Conservation (phyloP, 257 asterid species). For the Plantago ovata region DNA sequence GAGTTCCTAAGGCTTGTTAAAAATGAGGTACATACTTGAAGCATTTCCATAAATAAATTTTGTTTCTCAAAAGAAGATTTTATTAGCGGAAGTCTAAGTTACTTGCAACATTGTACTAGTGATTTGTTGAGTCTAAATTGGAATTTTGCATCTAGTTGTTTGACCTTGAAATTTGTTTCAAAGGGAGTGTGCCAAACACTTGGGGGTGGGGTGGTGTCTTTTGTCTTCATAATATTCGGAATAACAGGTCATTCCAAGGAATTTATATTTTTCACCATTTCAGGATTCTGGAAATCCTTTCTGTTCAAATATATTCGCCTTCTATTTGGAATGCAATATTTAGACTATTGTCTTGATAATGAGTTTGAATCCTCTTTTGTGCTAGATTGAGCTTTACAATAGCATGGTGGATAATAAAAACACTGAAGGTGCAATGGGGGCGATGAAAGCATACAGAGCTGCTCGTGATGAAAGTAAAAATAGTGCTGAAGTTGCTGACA, state of each 20-base stretch:
- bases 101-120: too few relatives aligned
- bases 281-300: not conserved
- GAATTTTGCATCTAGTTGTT: too few relatives aligned
- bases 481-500: slow-evolving; percentile 52
- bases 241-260: not conserved
- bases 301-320: not conserved
- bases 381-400: slow-evolving; percentile 78
- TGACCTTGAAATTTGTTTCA: too few relatives aligned
- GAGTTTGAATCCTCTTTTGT: too few relatives aligned
- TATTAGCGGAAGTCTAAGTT: not conserved
- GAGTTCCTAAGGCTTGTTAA: slow-evolving; percentile 92
- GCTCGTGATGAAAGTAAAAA: slow-evolving; percentile 75
- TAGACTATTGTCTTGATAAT: not conserved
- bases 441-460: slow-evolving; percentile 75
- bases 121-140: too few relatives aligned
- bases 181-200: too few relatives aligned
- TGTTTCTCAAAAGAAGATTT: not conserved
- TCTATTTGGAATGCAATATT: not conserved
- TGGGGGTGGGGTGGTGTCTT: too few relatives aligned
- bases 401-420: slow-evolving; percentile 84
- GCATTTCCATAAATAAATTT: slow-evolving; percentile 12
- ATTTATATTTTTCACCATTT: not conserved
- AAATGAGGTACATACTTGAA: slow-evolving; percentile 64
- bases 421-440: slow-evolving; percentile 63
- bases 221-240: too few relatives aligned